These are phyloP conservation scores for Cinnamomum micranthum DNA, from an alignment of 164 flowering plant genomes.

Conservation along the genomic window DNA sequence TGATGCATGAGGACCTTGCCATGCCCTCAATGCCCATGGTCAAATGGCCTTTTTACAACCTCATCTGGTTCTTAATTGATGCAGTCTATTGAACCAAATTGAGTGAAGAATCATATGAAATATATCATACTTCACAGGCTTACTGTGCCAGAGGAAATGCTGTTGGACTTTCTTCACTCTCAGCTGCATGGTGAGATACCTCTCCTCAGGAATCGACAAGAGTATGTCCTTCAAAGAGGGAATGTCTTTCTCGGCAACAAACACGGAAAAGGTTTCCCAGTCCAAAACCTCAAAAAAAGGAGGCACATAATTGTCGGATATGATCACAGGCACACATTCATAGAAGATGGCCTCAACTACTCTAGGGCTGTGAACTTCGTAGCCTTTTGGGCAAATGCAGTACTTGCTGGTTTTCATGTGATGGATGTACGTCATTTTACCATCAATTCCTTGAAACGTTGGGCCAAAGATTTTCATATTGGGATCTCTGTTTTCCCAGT, in stretches of 20 bases:
- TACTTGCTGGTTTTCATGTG: conserved; percentile 42
- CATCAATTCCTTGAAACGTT: conserved; percentile 20
- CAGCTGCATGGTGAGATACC: conserved; percentile 28
- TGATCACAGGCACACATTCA: conserved; percentile 44
- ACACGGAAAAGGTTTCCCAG: conserved; percentile 39
- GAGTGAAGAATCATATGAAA: conserved; percentile 54
- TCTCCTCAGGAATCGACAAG: conserved; percentile 31
- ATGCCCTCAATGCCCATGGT: not conserved
- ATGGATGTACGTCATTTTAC: conserved; percentile 23
- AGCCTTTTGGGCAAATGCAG: conserved; percentile 42
- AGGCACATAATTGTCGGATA: conserved; percentile 44
- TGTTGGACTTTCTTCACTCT: conserved; percentile 34
- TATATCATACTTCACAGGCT: conserved; percentile 39
- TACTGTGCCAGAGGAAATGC: conserved; percentile 42
- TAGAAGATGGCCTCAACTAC: conserved; percentile 39
- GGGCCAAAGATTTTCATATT: conserved; percentile 40
- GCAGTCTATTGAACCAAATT: conserved; percentile 36
- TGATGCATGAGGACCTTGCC: not conserved
- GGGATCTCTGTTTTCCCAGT: conserved; percentile 11
- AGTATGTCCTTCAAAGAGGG: conserved; percentile 33
- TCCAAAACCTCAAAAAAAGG: conserved; percentile 42
- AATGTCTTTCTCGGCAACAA: conserved; percentile 32
- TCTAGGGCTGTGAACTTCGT: conserved; percentile 35
- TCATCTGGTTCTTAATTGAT: conserved; percentile 11
- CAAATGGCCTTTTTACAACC: not conserved